These are phyloP conservation scores for Claviceps paspali DNA, from an alignment of 2,329 filamentous ascomycete genomes.

Conservation along the genomic window DNA sequence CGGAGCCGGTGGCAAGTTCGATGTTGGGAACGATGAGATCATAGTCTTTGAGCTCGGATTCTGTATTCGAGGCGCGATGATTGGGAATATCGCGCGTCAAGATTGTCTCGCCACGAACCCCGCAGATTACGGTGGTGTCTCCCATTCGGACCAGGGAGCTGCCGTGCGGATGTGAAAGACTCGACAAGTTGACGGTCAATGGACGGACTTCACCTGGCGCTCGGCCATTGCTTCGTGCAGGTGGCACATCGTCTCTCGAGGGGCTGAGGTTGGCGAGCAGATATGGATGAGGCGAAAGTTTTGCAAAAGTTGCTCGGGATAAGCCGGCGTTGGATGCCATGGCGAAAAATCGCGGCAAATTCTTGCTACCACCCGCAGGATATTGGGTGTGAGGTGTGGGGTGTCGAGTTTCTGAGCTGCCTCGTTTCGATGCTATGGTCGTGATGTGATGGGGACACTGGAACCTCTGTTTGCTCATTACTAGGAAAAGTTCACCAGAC, in stretches of 20 bases:
- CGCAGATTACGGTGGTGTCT: constrained; percentile 89
- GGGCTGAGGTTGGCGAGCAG: constrained; percentile 76
- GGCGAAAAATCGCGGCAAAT: too few species aligned
- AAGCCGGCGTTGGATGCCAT: constrained; percentile 25
- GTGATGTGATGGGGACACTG: not conserved
- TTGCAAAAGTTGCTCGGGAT: constrained; percentile 62
- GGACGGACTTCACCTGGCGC: constrained; percentile 51
- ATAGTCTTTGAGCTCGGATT: constrained; percentile 40
- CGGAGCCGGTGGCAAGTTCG: constrained; percentile 79
- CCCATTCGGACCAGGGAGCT: constrained; percentile 78
- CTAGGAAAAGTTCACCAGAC: constrained; percentile 3
- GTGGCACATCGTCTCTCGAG: constrained; percentile 26
- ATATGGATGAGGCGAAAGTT: constrained; percentile 77
- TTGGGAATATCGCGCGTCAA: constrained; percentile 58
- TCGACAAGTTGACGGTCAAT: constrained; percentile 67
- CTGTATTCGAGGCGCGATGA: constrained; percentile 31
- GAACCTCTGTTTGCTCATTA: too few species aligned
- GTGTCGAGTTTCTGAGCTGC: too few species aligned
- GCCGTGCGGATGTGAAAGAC: constrained; percentile 77
- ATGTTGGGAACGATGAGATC: constrained; percentile 85
- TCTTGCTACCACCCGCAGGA: too few species aligned
- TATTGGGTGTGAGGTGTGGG: too few species aligned
- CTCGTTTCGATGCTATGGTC: not conserved
- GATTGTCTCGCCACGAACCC: constrained; percentile 75
- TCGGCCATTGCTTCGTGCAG: constrained; percentile 71